Evolutionary conservation across 306 rosid species (phyloP), one percentile per base, ranked within the genome.

Genomic region (Albizia julibrissin): DNA sequence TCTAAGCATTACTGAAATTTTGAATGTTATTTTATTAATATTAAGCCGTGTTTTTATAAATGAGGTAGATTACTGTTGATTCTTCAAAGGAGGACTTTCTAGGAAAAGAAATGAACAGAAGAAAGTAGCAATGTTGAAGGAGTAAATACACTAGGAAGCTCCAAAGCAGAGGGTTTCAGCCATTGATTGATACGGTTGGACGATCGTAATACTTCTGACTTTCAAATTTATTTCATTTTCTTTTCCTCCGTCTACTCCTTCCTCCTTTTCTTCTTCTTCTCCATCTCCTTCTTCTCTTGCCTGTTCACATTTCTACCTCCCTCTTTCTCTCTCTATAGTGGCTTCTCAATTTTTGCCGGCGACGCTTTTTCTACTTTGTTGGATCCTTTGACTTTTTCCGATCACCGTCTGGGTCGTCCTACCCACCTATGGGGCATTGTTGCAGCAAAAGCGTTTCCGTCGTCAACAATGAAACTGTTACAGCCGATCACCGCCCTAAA

Each of bases 361-460:
- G 72, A 78, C 64, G 44, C 34, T 56, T 69, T 64, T 87, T 66
- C 68, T 6, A 76, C 80, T 77, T 81, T 77, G 77, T 83, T 82
- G 18, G 86, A 83, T 56, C 85, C 64, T 83, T 83, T 67, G 85
- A 86, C 92, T 87, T 84, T 50, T 47, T 6, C 87, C 69, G 65
- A 79, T 87, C 86, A 78, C 85, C 27, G 16, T 73, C 79, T 56
- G 15, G n/a, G 5, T 42, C 29, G 50, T 46, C 26, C 18, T 31
- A 24, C 29, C 9, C 78, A n/a, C 19, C 86, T 84, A 93, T 93
- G 98, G 98, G 98, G 47, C 98, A 89, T 86, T 93, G 98, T 74
- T 93, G 94, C 87, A 84, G 91, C 88, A 93, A 91, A 84, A 82
- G 24, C 80, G 86, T 73, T 69, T 80, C 88, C 18, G 91, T 86